Evolutionary conservation across 108 stramenopile genomes (phyloP), one percentile per base, ranked within the genome.

Genomic region (Phaeodactylum tricornutum): DNA sequence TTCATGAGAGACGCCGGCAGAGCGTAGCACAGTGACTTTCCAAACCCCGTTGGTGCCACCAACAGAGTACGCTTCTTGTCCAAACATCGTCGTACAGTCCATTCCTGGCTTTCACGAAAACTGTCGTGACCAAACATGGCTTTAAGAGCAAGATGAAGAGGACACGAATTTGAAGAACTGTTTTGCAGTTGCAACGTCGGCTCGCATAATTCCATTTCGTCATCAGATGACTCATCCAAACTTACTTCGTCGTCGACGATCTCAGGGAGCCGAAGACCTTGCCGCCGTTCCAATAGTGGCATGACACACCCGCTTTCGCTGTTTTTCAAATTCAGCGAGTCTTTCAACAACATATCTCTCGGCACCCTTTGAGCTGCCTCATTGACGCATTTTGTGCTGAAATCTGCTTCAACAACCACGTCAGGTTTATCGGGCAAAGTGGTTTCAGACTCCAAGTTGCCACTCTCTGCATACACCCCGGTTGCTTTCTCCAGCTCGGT

Each of bases 41-140:
- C 99, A 23, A 77, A 81, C 4, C 99, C 99, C n/a, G 99, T 99
- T 1, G 97, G 90, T 26, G 94, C 90, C 20, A 99, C 93, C 23
- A 96, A 57, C 9, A 96, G 71, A 43, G 85, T 84, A 43, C 64
- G 53, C 50, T 91, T 63, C 15, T 71, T 37, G 8, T 66, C 54
- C 34, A 93, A 48, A 34, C 81, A 82, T 25, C 95, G 64, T 26
- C 69, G 38, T 23, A 96, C 84, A 2, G 89, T 88, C 95, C 95
- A 96, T 61, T 87, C 85, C 56, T 96, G 92, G 6, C 87, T 86
- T 41, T 75, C 72, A 14, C 90, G 90, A 55, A 93, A 96, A 25
- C 33, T 22, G 4, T 48, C 42, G 59, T 84, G 69, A 7, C 90
- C 84, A 57, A 96, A 92, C 36, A 74, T 53, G 7, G 50, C 24